These are phyloP conservation scores for Fusarium caatingaense DNA, from an alignment of 2,329 filamentous ascomycete genomes.

Conservation along the genomic window DNA sequence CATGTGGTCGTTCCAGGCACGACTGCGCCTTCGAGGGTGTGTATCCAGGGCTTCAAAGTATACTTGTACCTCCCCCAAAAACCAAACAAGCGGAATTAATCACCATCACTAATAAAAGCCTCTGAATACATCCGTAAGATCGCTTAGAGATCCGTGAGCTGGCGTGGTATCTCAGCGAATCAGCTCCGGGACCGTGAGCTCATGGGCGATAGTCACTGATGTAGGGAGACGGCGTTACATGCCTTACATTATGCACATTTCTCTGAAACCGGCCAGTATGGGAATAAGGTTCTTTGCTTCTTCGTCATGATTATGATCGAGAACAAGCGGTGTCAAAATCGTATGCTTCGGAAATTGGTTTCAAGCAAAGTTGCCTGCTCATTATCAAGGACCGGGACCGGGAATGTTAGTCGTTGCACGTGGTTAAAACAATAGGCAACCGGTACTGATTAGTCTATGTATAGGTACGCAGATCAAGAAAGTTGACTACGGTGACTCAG, in stretches of 20 bases:
- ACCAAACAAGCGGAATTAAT: background rate
- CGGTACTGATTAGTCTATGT: background rate
- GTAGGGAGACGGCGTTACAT: conserved; percentile 13
- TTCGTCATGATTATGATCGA: conserved; percentile 15
- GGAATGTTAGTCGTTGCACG: conserved; percentile 12
- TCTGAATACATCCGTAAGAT: background rate
- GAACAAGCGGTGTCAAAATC: conserved; percentile 31
- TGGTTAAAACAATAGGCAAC: conserved; percentile 19
- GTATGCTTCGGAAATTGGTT: conserved; percentile 2
- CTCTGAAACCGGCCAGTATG: conserved; percentile 13
- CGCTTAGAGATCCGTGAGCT: conserved; percentile 12
- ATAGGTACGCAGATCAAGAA: background rate
- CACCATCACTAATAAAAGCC: background rate
- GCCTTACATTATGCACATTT: conserved; percentile 27
- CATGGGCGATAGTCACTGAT: conserved; percentile 32
- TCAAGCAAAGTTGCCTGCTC: background rate
- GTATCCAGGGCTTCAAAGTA: conserved; percentile 20
- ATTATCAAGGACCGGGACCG: background rate
- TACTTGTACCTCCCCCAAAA: conserved; percentile 13
- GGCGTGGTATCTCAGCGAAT: conserved; percentile 32
- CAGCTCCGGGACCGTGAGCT: conserved; percentile 28
- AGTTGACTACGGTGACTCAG: background rate
- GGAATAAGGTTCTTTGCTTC: conserved; percentile 9
- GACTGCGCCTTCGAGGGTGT: conserved; percentile 29
- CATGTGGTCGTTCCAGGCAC: conserved; percentile 38